Evolutionary conservation across 1,284 basidiomycete genomes (phyloP), one percentile per base, ranked within the genome.

Genomic region (Fomitopsis schrenkii): DNA sequence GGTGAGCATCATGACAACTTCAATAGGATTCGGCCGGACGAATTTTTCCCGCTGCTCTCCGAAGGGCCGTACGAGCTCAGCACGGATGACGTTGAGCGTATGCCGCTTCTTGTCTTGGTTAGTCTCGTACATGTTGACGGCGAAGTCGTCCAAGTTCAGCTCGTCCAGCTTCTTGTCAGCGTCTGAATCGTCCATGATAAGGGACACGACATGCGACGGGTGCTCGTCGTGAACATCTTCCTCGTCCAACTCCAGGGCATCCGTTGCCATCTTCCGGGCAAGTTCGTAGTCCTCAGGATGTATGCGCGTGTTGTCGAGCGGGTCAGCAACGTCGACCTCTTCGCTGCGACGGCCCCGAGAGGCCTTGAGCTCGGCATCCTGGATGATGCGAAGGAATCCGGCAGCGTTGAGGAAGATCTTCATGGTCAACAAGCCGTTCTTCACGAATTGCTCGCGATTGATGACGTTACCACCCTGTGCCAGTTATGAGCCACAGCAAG

Each of bases 221-320:
- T 95, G 92, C 67, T 94, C 88, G 67, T 93, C 93, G 63, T 92
- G 91, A 35, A 94, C 83, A 74, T 98, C 96, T 72, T 98, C 96
- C 70, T 96, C 94, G 68, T 98, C 96, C 38, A 95, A 84, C 70
- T 98, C 97, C 28, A 98, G 84, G 7, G 97, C 95, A 74, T 98
- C 97, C 12, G 94, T 94, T 40, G 97, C 97, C 95, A 99, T 98
- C 80, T 99, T 98, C 52, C 95, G 89, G 1, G 97, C 97, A 59
- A 98, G 84, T 70, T 98, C 95, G 74, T 99, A 99, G 76, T 99
- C 97, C 75, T 98, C 95, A 0, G 95, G 95, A 74, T 99, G 97
- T 64, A 99, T 95, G 15, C 97, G 91, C 26, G 97, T 99, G 70
- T 90, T 88, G 73, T 99, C 97, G 52, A 99, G 81, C 4, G 95